Evolutionary conservation across 371 early-diverging fungal genomes (phyloP), one percentile per base, ranked within the genome.

Genomic region (Choanephora cucurbitarum): DNA sequence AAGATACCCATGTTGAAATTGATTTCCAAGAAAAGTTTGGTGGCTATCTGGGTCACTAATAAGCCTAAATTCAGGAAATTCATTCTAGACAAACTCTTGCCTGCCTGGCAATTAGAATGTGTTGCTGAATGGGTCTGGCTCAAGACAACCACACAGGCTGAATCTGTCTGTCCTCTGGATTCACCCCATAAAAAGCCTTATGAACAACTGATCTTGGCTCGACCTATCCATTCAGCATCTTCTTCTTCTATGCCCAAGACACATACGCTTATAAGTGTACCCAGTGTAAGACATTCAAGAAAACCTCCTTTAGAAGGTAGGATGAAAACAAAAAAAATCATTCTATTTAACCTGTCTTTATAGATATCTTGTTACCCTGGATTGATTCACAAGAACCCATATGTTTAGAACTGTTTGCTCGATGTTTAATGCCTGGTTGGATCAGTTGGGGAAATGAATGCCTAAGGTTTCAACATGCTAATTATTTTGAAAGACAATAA

Each of bases 1-100:
- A 60, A 75, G 49, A 69, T 91, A 11, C 90, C 90, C 3, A 58
- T 88, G 2, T 59, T 69, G 4, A 49, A 64, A 1, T 62, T 88
- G 46, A 34, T 81, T 1, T 19, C 52, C 1, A 28, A 49, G 6
- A 64, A 66, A 14, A 40, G 45, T n/a, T 33, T 86, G 7, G 80
- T 90, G 1, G 87, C 84, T 0, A 80, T 89, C 1, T 91, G 91
- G 91, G 83, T 91, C 11, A 89, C 90, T 9, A 90, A 91, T 55
- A 80, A 84, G 40, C 85, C 85, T 17, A 85, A 85, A 33, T 75
- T 79, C 48, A 66, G 73, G 9, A 69, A 61, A 0, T 82, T 90
- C 34, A 80, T 90, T 4, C 41, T 65, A 1, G 73, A 88, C 10
- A 90, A 88, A 64, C 72, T 91, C 44, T 85, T 90, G 58, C 76